Conservation (phyloP, 139 green algal species). For the Ettlia oleoabundans region DNA sequence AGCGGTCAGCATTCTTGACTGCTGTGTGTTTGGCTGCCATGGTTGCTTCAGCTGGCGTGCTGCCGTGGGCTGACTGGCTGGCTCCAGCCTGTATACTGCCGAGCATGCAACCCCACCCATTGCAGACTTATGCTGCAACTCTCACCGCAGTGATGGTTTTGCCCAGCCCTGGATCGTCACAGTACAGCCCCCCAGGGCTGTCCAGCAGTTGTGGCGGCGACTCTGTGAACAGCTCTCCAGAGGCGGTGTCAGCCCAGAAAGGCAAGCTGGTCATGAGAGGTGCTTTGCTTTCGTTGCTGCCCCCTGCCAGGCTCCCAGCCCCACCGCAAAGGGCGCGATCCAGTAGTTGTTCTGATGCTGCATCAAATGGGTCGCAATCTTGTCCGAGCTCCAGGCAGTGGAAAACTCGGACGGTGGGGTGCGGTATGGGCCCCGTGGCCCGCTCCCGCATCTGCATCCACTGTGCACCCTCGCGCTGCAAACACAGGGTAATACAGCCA, state of each 20-base stretch:
- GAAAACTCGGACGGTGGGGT: conserved; percentile 55
- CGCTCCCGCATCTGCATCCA: conserved; percentile 77
- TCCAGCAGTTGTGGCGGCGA: conserved; percentile 47
- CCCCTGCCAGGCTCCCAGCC: not conserved
- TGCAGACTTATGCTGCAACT: too few relatives aligned
- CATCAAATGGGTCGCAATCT: not conserved
- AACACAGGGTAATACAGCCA: too few relatives aligned
- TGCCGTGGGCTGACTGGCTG: too few relatives aligned
- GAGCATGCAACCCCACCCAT: too few relatives aligned
- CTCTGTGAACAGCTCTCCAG: conserved; percentile 47
- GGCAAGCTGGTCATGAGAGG: not conserved
- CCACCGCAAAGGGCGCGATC: too few relatives aligned
- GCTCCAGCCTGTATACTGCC: too few relatives aligned
- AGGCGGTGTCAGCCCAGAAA: conserved; percentile 48
- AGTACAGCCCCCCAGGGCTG: conserved; percentile 85
- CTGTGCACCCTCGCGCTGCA: not conserved
- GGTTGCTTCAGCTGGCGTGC: too few relatives aligned
- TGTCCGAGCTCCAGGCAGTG: not conserved
- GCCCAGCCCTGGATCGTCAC: conserved; percentile 93
- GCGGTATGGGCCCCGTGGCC: not conserved
- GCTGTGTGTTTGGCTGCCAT: too few relatives aligned
- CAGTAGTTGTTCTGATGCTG: not conserved
- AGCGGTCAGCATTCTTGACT: too few relatives aligned
- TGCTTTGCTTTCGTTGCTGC: not conserved
- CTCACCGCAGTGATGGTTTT: conserved; percentile 85